Percentiles rank a stretch among this genome's conserved stretches.
These are phyloP conservation scores for Ophiostoma triangulosporum DNA, from an alignment of 2,329 filamentous ascomycete species.

Conservation along the genomic window DNA sequence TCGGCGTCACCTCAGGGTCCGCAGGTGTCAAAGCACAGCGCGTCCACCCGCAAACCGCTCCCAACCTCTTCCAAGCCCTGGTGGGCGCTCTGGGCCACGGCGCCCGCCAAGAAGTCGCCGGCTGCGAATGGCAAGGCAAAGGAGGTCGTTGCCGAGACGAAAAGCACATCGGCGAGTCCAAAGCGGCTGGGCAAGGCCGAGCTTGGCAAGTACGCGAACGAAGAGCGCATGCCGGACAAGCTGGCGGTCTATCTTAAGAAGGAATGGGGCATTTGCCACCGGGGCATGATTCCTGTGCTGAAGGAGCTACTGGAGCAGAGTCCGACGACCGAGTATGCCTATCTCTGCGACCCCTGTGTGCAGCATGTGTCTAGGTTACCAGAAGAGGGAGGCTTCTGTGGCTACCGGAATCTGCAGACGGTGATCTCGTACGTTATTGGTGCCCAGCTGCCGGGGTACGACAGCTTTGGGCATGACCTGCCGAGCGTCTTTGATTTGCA, in stretches of 20 bases:
- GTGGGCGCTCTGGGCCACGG: neutral
- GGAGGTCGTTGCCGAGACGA: neutral
- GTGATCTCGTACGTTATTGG: conserved; percentile 64
- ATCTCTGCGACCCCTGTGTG: conserved; percentile 63
- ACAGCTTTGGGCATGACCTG: conserved; percentile 45
- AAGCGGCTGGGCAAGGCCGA: conserved; percentile 37
- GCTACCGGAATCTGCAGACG: conserved; percentile 93
- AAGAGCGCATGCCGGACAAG: conserved; percentile 61
- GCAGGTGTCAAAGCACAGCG: neutral
- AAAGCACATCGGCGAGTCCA: neutral
- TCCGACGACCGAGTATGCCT: conserved; percentile 51
- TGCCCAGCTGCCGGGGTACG: conserved; percentile 39
- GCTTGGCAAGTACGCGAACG: conserved; percentile 58
- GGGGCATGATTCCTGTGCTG: conserved; percentile 51
- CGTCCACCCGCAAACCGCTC: neutral
- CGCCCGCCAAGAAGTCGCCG: neutral
- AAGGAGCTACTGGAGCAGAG: conserved; percentile 52
- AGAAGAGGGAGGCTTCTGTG: conserved; percentile 81
- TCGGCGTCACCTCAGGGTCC: neutral
- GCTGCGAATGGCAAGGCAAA: neutral
- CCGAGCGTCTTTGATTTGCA: conserved; percentile 75
- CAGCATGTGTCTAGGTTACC: conserved; percentile 70
- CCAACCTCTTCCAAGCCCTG: neutral
- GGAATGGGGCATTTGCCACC: conserved; percentile 40
- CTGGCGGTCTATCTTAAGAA: conserved; percentile 48